A percentile compares a stretch with the other conserved stretches of the same genome.
phyloP scores from a whole-genome alignment of 208 protist species.

The Vickermania ingenoplastis region DNA sequence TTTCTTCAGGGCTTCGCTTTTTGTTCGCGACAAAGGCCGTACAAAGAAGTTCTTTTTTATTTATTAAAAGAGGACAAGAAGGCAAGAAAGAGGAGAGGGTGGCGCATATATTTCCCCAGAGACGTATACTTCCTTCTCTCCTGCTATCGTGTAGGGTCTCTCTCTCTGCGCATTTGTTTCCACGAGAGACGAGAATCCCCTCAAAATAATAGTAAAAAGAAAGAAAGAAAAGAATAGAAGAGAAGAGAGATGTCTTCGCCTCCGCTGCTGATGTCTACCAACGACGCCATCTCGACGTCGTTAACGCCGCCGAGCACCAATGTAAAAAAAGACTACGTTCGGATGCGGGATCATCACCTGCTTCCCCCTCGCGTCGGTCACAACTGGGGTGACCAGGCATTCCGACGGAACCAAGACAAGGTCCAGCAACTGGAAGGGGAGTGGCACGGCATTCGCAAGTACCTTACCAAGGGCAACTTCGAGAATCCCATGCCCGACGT shows the following conservation, averaged over 20 bases:
- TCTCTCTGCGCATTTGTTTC: neutral
- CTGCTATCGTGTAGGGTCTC: too few species aligned
- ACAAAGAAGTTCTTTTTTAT: conserved; percentile 3
- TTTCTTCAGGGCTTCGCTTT: too few species aligned
- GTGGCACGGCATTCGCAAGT: conserved; percentile 62
- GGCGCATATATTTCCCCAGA: too few species aligned
- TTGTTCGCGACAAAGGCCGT: too few species aligned
- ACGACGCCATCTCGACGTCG: conserved; percentile 1
- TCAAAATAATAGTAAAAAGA: conserved; percentile 8
- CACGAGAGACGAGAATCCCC: neutral
- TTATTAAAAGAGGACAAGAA: too few species aligned
- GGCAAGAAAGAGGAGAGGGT: too few species aligned
- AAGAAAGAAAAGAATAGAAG: conserved; percentile 2
- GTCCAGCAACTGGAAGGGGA: conserved; percentile 78
- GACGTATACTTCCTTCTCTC: too few species aligned
- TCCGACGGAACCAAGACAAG: conserved; percentile 66
- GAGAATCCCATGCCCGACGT: conserved; percentile 26
- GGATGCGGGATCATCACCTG: conserved; percentile 53
- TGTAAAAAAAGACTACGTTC: conserved; percentile 72
- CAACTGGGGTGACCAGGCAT: conserved; percentile 86
- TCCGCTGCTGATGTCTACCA: neutral
- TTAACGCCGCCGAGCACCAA: conserved; percentile 12
- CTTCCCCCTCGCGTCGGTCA: conserved; percentile 77
- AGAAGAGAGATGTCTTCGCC: neutral
- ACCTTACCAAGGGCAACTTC: conserved; percentile 37